Conservation (phyloP, 2,329 filamentous ascomycete species). For the Neonectria sp. region DNA sequence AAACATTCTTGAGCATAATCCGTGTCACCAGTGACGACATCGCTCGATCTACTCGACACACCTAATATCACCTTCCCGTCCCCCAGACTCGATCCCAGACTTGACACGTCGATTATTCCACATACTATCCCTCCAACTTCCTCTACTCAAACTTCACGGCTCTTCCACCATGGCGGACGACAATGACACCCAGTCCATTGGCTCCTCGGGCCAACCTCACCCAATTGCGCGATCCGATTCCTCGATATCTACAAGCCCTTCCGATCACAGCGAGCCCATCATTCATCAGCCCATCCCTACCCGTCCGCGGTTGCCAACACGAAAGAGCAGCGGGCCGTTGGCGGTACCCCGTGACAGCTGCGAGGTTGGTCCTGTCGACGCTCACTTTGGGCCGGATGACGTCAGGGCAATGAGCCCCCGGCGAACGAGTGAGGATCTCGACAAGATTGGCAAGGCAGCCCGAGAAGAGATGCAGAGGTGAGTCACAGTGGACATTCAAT, state of each 20-base stretch:
- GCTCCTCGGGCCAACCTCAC: constrained; percentile 46
- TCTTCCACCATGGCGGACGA: constrained; percentile 42
- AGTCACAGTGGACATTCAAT: constrained; percentile 38
- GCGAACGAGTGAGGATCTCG: constrained; percentile 90
- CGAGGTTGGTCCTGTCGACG: constrained; percentile 79
- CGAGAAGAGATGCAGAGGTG: constrained; percentile 75
- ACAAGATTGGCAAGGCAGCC: constrained; percentile 88
- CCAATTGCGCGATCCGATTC: constrained; percentile 59
- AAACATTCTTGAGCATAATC: constrained; percentile 23
- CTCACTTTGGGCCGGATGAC: constrained; percentile 87
- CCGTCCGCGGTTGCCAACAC: constrained; percentile 78
- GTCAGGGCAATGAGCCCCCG: constrained; percentile 95
- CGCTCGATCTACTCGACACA: constrained; percentile 5
- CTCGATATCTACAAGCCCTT: constrained; percentile 51
- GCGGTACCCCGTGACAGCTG: constrained; percentile 85
- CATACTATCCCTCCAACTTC: neutral
- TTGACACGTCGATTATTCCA: neutral
- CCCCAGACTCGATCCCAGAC: neutral
- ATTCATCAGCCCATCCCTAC: constrained; percentile 68
- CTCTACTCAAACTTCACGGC: neutral
- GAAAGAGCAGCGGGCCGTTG: constrained; percentile 86
- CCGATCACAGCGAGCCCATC: constrained; percentile 55
- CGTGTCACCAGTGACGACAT: constrained; percentile 32
- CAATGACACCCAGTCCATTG: constrained; percentile 43
- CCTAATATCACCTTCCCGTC: constrained; percentile 4